phyloP scores from a whole-genome alignment of 768 basidiomycete species.

The Leccinum incarnatum region DNA sequence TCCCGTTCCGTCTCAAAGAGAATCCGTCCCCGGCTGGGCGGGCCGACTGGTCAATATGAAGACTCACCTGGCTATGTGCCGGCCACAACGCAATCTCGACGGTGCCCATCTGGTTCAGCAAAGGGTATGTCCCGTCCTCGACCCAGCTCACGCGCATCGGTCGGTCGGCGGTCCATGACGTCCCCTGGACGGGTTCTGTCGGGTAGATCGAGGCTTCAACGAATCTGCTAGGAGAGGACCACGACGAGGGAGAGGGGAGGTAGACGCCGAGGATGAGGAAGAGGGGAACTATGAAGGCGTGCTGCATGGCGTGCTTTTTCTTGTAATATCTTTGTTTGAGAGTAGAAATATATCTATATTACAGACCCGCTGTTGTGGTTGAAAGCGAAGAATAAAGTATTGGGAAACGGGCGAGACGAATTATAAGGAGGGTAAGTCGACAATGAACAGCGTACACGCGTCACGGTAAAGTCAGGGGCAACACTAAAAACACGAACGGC shows the following conservation, averaged over 20 bases:
- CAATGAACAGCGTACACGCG: background rate
- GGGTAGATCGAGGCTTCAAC: slow-evolving; percentile 45
- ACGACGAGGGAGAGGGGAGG: slow-evolving; percentile 2
- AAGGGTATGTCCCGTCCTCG: slow-evolving; percentile 44
- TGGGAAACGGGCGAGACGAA: slow-evolving; percentile 1
- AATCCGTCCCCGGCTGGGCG: background rate
- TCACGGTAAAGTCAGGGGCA: no score
- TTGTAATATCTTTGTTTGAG: background rate
- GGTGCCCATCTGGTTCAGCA: slow-evolving; percentile 39
- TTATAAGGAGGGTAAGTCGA: background rate
- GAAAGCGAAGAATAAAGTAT: background rate
- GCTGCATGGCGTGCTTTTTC: slow-evolving; percentile 10
- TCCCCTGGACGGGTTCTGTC: slow-evolving; percentile 45
- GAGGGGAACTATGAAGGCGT: background rate
- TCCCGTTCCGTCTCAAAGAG: background rate
- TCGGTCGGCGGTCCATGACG: slow-evolving; percentile 44
- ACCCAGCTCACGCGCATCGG: slow-evolving; percentile 46
- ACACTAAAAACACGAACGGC: background rate
- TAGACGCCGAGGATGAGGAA: background rate
- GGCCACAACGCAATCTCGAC: slow-evolving; percentile 48
- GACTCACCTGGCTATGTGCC: slow-evolving; percentile 9
- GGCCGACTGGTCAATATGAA: background rate
- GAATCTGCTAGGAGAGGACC: background rate
- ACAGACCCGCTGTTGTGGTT: slow-evolving; percentile 30
- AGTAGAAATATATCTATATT: background rate